These are phyloP conservation scores for Caryopteris hybrid DNA, from an alignment of 305 asterid species.

Conservation along the genomic window DNA sequence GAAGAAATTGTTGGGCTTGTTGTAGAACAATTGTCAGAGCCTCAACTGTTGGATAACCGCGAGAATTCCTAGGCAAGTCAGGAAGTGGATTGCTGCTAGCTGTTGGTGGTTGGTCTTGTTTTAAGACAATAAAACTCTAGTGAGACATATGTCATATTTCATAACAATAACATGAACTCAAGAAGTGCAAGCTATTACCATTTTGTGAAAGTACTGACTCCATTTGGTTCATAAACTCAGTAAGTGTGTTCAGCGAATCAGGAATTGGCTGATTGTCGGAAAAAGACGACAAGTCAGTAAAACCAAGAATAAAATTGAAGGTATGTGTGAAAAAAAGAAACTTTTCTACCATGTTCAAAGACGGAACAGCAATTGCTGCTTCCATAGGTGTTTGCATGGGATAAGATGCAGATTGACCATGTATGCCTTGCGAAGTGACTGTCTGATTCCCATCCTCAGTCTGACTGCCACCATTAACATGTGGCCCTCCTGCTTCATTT, in stretches of 20 bases:
- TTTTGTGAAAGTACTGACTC: conserved; percentile 59
- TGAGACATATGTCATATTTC: conserved; percentile 12
- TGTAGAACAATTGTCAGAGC: conserved; percentile 59
- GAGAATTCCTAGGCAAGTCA: conserved; percentile 58
- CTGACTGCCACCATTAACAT: conserved; percentile 41
- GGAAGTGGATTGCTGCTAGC: conserved; percentile 27
- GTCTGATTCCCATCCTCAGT: conserved; percentile 45
- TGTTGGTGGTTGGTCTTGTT: conserved; percentile 39
- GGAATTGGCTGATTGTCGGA: conserved; percentile 66
- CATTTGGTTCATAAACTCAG: conserved; percentile 75
- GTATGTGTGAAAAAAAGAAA: background rate
- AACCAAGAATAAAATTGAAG: background rate
- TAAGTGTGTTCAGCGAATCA: conserved; percentile 71
- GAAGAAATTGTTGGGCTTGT: conserved; percentile 65
- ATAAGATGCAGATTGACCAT: conserved; percentile 47
- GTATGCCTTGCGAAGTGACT: conserved; percentile 39
- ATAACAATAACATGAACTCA: conserved; percentile 8
- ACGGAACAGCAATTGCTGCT: conserved; percentile 53
- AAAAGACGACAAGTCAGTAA: conserved; percentile 17
- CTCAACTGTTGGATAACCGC: conserved; percentile 58
- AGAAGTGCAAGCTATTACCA: conserved; percentile 38
- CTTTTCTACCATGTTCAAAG: conserved; percentile 56
- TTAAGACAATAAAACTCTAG: conserved; percentile 2
- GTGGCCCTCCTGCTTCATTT: conserved; percentile 53
- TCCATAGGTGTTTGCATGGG: conserved; percentile 57